Percentiles rank a stretch among this genome's conserved stretches.
These are phyloP conservation scores for Fulvia fulva DNA, from an alignment of 2,329 filamentous ascomycete species.

Conservation along the genomic window DNA sequence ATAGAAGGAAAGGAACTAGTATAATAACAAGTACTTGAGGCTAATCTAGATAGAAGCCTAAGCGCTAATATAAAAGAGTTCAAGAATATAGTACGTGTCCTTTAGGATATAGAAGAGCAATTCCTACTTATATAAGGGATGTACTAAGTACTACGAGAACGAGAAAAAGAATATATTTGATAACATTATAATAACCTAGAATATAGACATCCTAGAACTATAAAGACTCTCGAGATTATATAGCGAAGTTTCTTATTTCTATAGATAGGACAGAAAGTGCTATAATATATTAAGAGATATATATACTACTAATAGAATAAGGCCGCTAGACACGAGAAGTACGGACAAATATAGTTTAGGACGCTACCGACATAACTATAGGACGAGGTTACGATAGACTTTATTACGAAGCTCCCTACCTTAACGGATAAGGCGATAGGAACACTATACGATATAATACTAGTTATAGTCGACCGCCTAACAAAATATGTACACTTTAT, in stretches of 20 bases:
- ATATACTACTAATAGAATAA: slow-evolving; percentile 34
- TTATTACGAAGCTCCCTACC: slow-evolving; percentile 16
- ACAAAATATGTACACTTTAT: slow-evolving; percentile 7
- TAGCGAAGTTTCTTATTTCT: too few relatives aligned
- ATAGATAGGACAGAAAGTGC: slow-evolving; percentile 3
- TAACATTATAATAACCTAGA: slow-evolving; percentile 9
- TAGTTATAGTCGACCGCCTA: slow-evolving; percentile 22
- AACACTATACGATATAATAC: slow-evolving; percentile 13
- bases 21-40: not conserved
- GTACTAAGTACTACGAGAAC: slow-evolving; percentile 9
- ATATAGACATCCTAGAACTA: slow-evolving; percentile 3
- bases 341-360: too few relatives aligned
- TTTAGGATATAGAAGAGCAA: too few relatives aligned
- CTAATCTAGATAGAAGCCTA: too few relatives aligned
- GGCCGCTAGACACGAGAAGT: too few relatives aligned
- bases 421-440: slow-evolving; percentile 1
- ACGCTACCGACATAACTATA: too few relatives aligned
- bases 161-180: slow-evolving; percentile 11
- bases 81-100: slow-evolving; percentile 8
- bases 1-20: too few relatives aligned
- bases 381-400: too few relatives aligned
- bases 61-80: slow-evolving; percentile 3
- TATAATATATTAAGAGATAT: slow-evolving; percentile 13
- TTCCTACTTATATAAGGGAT: slow-evolving; percentile 10
- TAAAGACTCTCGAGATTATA: too few relatives aligned